phyloP scores from a whole-genome alignment of 1,139 yeast species.

The Protomyces arabidopsidicola region DNA sequence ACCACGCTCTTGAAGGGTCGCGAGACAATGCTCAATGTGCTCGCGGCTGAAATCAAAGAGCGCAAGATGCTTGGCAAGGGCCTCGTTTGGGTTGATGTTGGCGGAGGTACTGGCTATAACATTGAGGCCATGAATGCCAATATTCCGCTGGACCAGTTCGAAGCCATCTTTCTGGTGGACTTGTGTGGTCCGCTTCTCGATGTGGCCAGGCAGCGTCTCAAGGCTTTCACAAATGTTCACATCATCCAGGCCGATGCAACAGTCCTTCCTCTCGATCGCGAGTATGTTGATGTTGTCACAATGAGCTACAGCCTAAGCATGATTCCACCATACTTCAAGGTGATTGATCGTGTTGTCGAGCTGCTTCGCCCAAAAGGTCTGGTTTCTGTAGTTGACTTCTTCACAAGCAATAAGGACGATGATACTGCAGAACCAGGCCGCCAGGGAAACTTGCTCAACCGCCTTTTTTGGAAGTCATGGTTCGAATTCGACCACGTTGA shows the following conservation, averaged over 20 bases:
- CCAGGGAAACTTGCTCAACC: slow-evolving; percentile 20
- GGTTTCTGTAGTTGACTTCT: slow-evolving; percentile 71
- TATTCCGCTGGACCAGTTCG: slow-evolving; percentile 46
- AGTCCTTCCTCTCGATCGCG: slow-evolving; percentile 49
- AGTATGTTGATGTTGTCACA: slow-evolving; percentile 65
- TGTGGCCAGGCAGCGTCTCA: slow-evolving; percentile 60
- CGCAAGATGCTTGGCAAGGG: slow-evolving; percentile 39
- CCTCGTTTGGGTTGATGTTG: slow-evolving; percentile 65
- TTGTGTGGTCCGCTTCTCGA: slow-evolving; percentile 71
- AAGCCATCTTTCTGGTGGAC: slow-evolving; percentile 67
- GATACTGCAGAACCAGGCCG: neutral
- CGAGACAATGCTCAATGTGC: slow-evolving; percentile 50
- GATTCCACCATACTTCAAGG: slow-evolving; percentile 64
- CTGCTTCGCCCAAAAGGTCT: slow-evolving; percentile 56
- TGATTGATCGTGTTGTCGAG: slow-evolving; percentile 62
- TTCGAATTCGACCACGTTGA: slow-evolving; percentile 79
- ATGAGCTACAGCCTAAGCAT: slow-evolving; percentile 75
- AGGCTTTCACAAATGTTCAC: slow-evolving; percentile 59
- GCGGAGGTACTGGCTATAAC: slow-evolving; percentile 51
- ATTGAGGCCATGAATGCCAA: slow-evolving; percentile 61
- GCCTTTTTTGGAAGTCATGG: slow-evolving; percentile 85
- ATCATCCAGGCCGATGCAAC: slow-evolving; percentile 67
- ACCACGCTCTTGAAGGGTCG: slow-evolving; percentile 64
- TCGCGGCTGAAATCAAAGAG: slow-evolving; percentile 28
- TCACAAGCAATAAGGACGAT: slow-evolving; percentile 47